Evolutionary conservation across 768 basidiomycete genomes (phyloP), one percentile per base, ranked within the genome.

Genomic region (Xerocomellus intermedius): DNA sequence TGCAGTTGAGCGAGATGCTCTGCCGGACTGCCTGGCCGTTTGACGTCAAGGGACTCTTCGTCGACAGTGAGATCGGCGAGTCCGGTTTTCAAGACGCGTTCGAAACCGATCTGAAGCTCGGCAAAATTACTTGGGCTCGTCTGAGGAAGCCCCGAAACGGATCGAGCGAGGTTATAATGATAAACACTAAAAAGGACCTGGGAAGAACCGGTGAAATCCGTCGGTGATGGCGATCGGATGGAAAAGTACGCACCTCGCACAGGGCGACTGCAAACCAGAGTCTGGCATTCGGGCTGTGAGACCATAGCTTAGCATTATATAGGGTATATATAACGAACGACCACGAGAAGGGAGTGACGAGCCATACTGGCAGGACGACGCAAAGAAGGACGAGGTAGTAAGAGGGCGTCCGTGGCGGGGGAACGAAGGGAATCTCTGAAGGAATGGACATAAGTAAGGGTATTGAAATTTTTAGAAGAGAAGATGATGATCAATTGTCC

Each of bases 111-210:
- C 54, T 79, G 82, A 13, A 90, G 81, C 56, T 89, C 84, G 22
- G 66, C 66, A 8, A 79, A 63, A 58, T 84, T 77, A n/a, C 78
- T 75, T 26, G 78, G 70, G 32, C 72, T 68, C 54, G 65, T 70
- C 17, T 77, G 78, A 41, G 79, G 74, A 14, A 78, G 79, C 4
- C 74, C 72, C 35, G 81, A 74, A 38, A 86, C 75, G 54, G 73
- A 72, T 48, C 67, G 71, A 19, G 77, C 74, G 39, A 90, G 77
- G 51, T 77, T 69, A 54, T 70, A 70, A 60, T 90, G 79, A 66
- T 89, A 83, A 17, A 89, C 64, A 61, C 85, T 87, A 66, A 91
- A 92, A 55, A 84, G 66, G 9, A 83, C 82, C 89, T 91, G 52
- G 26, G 51, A 58, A 36, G 50, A 30, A 52, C n/a, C 7, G 32